Evolutionary conservation across 768 basidiomycete genomes (phyloP), one percentile per base, ranked within the genome.

Genomic region (Lentinus brumalis): DNA sequence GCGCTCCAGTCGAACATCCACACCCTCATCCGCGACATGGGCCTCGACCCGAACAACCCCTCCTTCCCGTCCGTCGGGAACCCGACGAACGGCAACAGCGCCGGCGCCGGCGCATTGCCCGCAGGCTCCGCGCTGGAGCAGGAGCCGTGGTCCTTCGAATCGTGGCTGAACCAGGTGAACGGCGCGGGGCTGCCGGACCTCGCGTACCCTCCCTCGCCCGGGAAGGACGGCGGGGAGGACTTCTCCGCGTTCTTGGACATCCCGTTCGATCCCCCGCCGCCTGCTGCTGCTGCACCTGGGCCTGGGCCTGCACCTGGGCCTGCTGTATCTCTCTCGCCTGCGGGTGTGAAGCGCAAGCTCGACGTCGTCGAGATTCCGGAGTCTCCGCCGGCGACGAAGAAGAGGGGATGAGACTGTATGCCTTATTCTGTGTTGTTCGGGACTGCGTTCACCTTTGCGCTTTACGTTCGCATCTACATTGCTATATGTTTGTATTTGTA

Each of bases 1-100:
- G 81, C 83, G 31, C 73, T 94, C 55, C 84, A 89, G 61, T 77
- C 75, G 9, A 86, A 83, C 63, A 85, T 96, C 41, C 83, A 91
- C 60, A 82, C 83, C 3, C 77, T 95, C 62, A 88, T 94, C 35
- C 79, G 88, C 62, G 81, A 81, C 47, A 80, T 93, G 53, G 89
- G 89, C 4, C 71, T 90, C 50, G 88, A 92, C 68, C 78, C 86
- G 16, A 60, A 58, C 9, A 50, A 75, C 18, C 21, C 39, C 14
- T 18, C 53, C 26, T 59, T 59, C 58, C 57, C 62, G 16, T 26
- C 60, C 31, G 53, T 47, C 16, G 31, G 47, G 7, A 41, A 2
- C n/a, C 38, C 32, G 4, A 29, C 30, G 21, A 26, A 26, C 21
- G 2, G 21, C 21, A 26, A 2, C 21, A 26, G 21, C 21, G 2